These are phyloP conservation scores for Krasilnikovozyma curviuscula DNA, from an alignment of 768 basidiomycete genomes.

Conservation along the genomic window DNA sequence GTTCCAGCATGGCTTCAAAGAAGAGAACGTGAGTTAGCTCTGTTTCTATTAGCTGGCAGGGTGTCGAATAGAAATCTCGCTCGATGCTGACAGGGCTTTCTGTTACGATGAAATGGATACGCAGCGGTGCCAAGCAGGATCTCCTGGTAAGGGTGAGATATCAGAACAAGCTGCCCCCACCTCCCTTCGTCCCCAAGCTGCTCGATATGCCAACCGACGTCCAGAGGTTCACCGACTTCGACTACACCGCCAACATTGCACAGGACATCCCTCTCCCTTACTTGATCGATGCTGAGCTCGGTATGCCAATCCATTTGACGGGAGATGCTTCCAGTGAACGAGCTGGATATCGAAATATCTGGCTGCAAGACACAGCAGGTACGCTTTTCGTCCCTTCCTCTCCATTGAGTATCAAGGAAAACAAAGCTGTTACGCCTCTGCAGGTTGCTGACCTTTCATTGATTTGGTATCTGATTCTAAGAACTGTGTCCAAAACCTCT, in stretches of 20 bases:
- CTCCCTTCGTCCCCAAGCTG: slow-evolving; percentile 91
- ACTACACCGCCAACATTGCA: slow-evolving; percentile 41
- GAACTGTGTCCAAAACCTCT: neutral
- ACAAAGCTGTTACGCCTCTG: too few relatives aligned
- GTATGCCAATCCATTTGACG: slow-evolving; percentile 74
- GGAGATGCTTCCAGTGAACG: slow-evolving; percentile 45
- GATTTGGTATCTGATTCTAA: too few relatives aligned
- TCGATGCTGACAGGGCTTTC: too few relatives aligned
- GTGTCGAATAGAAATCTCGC: too few relatives aligned
- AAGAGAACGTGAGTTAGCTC: too few relatives aligned
- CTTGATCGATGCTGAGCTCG: slow-evolving; percentile 90
- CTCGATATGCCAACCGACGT: slow-evolving; percentile 81
- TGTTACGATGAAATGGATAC: too few relatives aligned
- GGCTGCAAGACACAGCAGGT: neutral
- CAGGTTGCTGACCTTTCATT: too few relatives aligned
- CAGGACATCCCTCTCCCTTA: slow-evolving; percentile 53
- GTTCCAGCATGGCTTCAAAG: too few relatives aligned
- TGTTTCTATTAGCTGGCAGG: too few relatives aligned
- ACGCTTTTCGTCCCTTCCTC: neutral
- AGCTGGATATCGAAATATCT: slow-evolving; percentile 7
- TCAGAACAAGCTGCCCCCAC: slow-evolving; percentile 79
- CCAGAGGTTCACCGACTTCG: slow-evolving; percentile 65
- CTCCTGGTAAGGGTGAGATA: slow-evolving; percentile 84
- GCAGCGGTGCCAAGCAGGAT: too few relatives aligned
- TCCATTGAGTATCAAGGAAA: slow-evolving; percentile 45